Base-by-base conservation (phyloP, 805 yeast genomes). In the Starmerella davenportii region DNA sequence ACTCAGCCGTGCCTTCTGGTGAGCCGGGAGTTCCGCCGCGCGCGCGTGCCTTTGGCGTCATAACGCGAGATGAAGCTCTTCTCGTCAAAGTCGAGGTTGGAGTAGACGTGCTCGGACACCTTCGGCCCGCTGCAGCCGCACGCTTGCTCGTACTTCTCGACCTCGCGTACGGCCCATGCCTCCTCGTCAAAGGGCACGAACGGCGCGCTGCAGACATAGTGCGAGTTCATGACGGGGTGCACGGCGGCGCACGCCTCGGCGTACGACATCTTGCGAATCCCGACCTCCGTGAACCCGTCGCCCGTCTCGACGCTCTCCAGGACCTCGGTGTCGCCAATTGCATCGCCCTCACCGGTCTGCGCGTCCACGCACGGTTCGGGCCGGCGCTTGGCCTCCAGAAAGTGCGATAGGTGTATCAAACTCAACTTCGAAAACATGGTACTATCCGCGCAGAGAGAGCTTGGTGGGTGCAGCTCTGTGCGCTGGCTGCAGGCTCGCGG, bases 231-330 rank as follows among this genome's bases (percentile, higher is more conserved):
- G 7, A 19, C 30, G 28, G 28, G 35, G 18, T 17, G 38, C n/a
- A 17, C 15, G n/a, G 27, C 23, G 29, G 30, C 39, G 11, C 70
- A 70, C 19, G 64, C 72, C 54, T 70, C 75, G 11, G 72, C 72
- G 49, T 69, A 69, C 7, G 73, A 65, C 48, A 68, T 52, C 39
- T 63, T 60, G 38, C 71, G 63, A 31, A 67, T 51, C 35, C 62
- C 61, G 38, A 70, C 63, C 38, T 60, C 63, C 19, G 69, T 60
- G 46, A 65, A 69, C 37, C 63, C 72, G 37, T 57, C 64, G 9
- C 53, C 59, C 23, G 31, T 35, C 35, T 51, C 50, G 33, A 42
- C 38, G 30, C 37, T 30, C 21, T 41, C 41, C 3, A 52, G 38
- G 11, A 50, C 53, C 17, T 42, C 28, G 34, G 30, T 33, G 21